Percentiles rank a stretch among this genome's conserved stretches.
phyloP scores from a whole-genome alignment of 257 asterid species.

The Petrea volubilis region DNA sequence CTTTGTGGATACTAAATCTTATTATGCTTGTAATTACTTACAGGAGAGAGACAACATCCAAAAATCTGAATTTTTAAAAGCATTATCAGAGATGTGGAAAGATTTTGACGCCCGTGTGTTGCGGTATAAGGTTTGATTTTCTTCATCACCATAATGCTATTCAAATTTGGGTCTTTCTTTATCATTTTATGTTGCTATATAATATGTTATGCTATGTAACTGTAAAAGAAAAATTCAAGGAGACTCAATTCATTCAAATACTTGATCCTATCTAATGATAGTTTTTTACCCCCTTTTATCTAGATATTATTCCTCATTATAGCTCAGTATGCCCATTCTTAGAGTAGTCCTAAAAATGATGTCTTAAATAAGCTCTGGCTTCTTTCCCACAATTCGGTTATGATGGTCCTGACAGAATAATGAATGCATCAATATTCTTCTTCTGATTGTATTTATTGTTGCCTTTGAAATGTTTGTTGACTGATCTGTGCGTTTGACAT shows the following conservation, averaged over 20 bases:
- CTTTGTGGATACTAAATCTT: constrained; percentile 22
- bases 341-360: constrained; percentile 12
- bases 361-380: constrained; percentile 5
- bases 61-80: constrained; percentile 94
- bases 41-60: constrained; percentile 99
- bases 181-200: not conserved
- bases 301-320: not conserved
- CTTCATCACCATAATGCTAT: constrained; percentile 16
- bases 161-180: constrained; percentile 7
- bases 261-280: not conserved
- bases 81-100: constrained; percentile 99
- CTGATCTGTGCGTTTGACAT: constrained; percentile 20
- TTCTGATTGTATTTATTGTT: constrained; percentile 18
- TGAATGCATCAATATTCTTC: not conserved
- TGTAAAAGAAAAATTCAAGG: not conserved
- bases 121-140: constrained; percentile 87
- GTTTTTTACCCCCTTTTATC: not conserved
- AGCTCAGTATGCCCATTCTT: not conserved
- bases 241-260: constrained; percentile 1
- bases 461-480: constrained; percentile 27
- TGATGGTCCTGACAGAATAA: constrained; percentile 15
- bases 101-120: constrained; percentile 95
- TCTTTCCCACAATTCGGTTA: constrained; percentile 3
- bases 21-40: constrained; percentile 32
- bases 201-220: constrained; percentile 5